Conservation (phyloP, 176 grass and related monocot genomes). For the Elymus sibiricus region DNA sequence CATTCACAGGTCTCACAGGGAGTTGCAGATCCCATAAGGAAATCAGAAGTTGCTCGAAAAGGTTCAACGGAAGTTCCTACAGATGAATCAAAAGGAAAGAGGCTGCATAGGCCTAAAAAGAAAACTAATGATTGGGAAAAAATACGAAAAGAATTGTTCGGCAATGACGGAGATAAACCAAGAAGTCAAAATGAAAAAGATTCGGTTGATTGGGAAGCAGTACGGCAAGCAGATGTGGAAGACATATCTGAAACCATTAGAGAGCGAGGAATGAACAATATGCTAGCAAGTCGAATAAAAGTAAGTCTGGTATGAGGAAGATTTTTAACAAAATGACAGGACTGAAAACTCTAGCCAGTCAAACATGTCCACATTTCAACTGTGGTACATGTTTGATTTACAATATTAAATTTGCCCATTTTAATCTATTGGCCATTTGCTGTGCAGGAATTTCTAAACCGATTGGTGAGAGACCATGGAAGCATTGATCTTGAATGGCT, state of each 20-base stretch:
- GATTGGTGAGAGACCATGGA: constrained; percentile 65
- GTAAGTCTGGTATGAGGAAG: constrained; percentile 23
- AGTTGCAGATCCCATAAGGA: constrained; percentile 18
- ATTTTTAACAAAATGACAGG: no score
- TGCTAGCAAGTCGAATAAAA: constrained; percentile 85
- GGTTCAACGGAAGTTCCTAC: constrained; percentile 20
- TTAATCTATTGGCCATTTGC: no score
- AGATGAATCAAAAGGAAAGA: constrained; percentile 48
- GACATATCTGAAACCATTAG: constrained; percentile 67
- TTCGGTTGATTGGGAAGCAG: constrained; percentile 73
- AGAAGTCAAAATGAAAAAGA: constrained; percentile 49
- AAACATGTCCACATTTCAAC: no score
- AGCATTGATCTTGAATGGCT: constrained; percentile 90
- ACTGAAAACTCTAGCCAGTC: no score
- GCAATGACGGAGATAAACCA: constrained; percentile 35
- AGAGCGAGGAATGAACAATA: constrained; percentile 87
- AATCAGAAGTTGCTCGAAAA: constrained; percentile 25
- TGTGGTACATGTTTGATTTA: no score
- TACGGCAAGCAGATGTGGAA: constrained; percentile 53
- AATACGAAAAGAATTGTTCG: constrained; percentile 42
- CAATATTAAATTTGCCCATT: no score
- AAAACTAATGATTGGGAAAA: no score
- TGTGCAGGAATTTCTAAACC: constrained; percentile 64
- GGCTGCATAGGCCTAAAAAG: background rate
- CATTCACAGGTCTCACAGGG: constrained; percentile 13